These are phyloP conservation scores for Eucalyptus decipiens DNA, from an alignment of 345 rosid species.

Conservation along the genomic window DNA sequence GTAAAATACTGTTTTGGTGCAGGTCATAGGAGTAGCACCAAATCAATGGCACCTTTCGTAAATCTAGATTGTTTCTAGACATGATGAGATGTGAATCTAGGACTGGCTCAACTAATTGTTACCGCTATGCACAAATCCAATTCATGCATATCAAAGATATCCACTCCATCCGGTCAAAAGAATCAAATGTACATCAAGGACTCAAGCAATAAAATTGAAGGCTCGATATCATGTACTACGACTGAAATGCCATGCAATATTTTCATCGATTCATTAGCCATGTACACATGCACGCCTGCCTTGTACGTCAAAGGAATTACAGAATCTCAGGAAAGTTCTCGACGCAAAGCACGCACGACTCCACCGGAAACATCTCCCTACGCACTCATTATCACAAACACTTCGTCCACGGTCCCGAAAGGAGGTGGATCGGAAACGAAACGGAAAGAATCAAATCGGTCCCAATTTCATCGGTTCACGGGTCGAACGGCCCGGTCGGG, in stretches of 20 bases:
- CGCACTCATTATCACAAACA: not conserved
- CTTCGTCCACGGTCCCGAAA: not conserved
- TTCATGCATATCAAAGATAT: not conserved
- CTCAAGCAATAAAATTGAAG: not conserved
- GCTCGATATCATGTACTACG: not conserved
- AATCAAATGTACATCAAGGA: not conserved
- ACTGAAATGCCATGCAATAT: not conserved
- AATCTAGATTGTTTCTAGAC: not conserved
- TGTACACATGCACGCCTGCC: not conserved
- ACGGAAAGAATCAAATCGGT: not conserved
- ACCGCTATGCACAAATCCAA: not conserved
- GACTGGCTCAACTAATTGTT: not conserved
- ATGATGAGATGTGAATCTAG: not conserved
- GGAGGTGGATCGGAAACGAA: not conserved
- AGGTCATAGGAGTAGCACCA: accelerated
- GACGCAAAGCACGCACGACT: not conserved
- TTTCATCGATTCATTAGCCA: not conserved
- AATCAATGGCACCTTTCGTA: not conserved
- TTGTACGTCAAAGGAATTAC: not conserved
- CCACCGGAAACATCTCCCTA: not conserved
- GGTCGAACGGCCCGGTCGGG: slow-evolving; percentile 29
- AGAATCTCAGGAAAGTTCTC: not conserved
- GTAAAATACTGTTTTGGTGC: too few species aligned
- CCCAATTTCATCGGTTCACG: not conserved
- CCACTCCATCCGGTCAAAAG: not conserved